A percentile compares a stretch with the other conserved stretches of the same genome.
Conservation (phyloP, 2,329 filamentous ascomycete species). For the Eurotiales sp. region DNA sequence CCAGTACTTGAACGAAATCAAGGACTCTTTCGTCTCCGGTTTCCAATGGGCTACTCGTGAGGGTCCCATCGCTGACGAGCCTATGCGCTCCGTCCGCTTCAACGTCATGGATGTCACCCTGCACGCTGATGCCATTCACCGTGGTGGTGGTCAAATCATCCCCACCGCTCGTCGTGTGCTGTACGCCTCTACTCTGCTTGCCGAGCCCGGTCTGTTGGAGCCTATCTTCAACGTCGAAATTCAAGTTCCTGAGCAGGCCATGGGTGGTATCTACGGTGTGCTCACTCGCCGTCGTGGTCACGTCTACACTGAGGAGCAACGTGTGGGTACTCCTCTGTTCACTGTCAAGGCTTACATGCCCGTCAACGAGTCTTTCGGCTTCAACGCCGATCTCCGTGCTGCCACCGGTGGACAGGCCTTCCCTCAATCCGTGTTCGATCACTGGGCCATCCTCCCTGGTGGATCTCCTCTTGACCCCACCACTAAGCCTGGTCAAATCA, state of each 20-base stretch:
- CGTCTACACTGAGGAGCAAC: slow-evolving; percentile 98
- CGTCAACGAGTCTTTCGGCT: slow-evolving; percentile 97
- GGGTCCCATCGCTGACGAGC: slow-evolving; percentile 96
- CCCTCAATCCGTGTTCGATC: slow-evolving; percentile 98
- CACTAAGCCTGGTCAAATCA: slow-evolving; percentile 77
- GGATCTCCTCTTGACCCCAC: slow-evolving; percentile 82
- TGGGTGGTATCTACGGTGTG: slow-evolving; percentile 99
- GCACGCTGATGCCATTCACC: slow-evolving; percentile 98
- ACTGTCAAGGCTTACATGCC: slow-evolving; percentile 97
- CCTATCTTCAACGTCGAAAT: slow-evolving; percentile 99
- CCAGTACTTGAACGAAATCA: slow-evolving; percentile 99
- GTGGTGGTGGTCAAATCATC: slow-evolving; percentile 98
- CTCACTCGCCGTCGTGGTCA: slow-evolving; percentile 97
- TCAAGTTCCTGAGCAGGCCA: slow-evolving; percentile 95
- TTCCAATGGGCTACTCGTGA: slow-evolving; percentile 99
- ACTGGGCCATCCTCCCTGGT: slow-evolving; percentile 95
- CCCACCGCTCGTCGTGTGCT: slow-evolving; percentile 96
- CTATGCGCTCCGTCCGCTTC: slow-evolving; percentile 94
- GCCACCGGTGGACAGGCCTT: slow-evolving; percentile 96
- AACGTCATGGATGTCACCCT: slow-evolving; percentile 99
- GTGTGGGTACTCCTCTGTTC: slow-evolving; percentile 97
- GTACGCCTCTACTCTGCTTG: slow-evolving; percentile 87
- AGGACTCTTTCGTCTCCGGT: slow-evolving; percentile 98
- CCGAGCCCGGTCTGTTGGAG: slow-evolving; percentile 87
- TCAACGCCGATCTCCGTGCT: slow-evolving; percentile 94